Conservation (phyloP, 2,329 filamentous ascomycete genomes). For the Colletotrichum chrysophilum region DNA sequence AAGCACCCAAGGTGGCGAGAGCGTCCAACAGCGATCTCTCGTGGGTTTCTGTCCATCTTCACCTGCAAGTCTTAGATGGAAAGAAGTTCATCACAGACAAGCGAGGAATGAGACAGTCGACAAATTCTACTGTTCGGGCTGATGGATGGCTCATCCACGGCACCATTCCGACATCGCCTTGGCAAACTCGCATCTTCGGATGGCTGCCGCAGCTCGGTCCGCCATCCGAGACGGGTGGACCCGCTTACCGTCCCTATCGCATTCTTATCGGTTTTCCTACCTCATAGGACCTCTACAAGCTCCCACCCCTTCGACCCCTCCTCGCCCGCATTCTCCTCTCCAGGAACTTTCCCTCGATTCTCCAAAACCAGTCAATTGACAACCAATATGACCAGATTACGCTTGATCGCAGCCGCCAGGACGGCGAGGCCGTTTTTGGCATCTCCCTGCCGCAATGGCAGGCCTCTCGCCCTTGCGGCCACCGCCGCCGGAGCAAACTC, state of each 20-base stretch:
- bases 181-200: background rate
- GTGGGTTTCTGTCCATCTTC: background rate
- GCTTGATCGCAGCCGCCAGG: slow-evolving; percentile 8
- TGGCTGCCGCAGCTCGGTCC: background rate
- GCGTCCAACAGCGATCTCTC: background rate
- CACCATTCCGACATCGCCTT: background rate
- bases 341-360: background rate
- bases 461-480: background rate
- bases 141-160: background rate
- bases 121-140: background rate
- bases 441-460: slow-evolving; percentile 4
- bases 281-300: background rate
- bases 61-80: background rate
- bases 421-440: slow-evolving; percentile 7
- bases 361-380: background rate
- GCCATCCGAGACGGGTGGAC: background rate
- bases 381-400: slow-evolving; percentile 3
- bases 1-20: background rate
- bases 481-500: slow-evolving; percentile 3
- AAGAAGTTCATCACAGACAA: background rate
- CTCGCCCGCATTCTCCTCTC: background rate
- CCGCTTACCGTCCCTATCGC: background rate
- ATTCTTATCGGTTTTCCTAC: background rate
- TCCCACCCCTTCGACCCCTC: background rate
- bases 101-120: background rate